Conservation (phyloP, 2,329 filamentous ascomycete genomes). For the Phaeosphaeriaceae sp. region DNA sequence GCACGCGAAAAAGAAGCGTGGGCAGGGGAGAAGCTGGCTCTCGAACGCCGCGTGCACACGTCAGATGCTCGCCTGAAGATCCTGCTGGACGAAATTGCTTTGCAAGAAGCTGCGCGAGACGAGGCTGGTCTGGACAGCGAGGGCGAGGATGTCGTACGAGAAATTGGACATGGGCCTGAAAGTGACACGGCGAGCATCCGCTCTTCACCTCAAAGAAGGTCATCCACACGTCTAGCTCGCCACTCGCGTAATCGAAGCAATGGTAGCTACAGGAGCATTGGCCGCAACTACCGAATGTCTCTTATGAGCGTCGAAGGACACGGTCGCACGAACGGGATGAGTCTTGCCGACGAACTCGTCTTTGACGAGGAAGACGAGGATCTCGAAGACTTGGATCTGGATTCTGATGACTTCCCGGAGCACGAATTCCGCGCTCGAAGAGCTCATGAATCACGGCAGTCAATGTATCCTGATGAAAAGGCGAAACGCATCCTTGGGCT, state of each 20-base stretch:
- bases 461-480: slow-evolving; percentile 53
- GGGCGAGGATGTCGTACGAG: slow-evolving; percentile 67
- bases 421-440: slow-evolving; percentile 51
- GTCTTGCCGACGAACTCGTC: slow-evolving; percentile 88
- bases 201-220: slow-evolving; percentile 64
- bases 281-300: slow-evolving; percentile 73
- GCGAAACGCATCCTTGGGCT: slow-evolving; percentile 56
- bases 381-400: slow-evolving; percentile 64
- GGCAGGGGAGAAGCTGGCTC: slow-evolving; percentile 81
- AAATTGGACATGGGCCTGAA: slow-evolving; percentile 62
- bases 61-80: slow-evolving; percentile 85
- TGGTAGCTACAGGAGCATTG: slow-evolving; percentile 59
- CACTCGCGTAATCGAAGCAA: slow-evolving; percentile 67
- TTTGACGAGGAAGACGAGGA: slow-evolving; percentile 79
- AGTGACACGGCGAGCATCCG: slow-evolving; percentile 77
- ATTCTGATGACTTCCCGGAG: slow-evolving; percentile 68
- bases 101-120: slow-evolving; percentile 63
- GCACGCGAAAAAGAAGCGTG: slow-evolving; percentile 83
- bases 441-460: slow-evolving; percentile 51
- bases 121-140: slow-evolving; percentile 62
- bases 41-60: slow-evolving; percentile 88
- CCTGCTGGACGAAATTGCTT: slow-evolving; percentile 85
- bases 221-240: slow-evolving; percentile 53
- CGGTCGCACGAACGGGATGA: slow-evolving; percentile 71
- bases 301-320: slow-evolving; percentile 64